Evolutionary conservation across 1,284 basidiomycete species (phyloP), one percentile per base, ranked within the genome.

Genomic region (Rhizoctonia solani): DNA sequence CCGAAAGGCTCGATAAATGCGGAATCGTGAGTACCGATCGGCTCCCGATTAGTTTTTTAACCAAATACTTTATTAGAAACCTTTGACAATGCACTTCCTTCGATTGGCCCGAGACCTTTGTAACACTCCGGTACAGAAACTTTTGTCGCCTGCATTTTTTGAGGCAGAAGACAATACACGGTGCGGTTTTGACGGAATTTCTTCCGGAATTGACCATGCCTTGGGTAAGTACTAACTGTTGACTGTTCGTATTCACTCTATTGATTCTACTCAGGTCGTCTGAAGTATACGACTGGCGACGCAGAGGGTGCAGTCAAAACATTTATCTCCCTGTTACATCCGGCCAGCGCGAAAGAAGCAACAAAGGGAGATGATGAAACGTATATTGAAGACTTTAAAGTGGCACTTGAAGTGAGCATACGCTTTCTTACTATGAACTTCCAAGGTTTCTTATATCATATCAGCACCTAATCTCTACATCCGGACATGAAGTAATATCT

Each of bases 261-360:
- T 54, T 65, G 9, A 42, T 16, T 2, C 56, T 3, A 13, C 66
- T 21, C 66, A 92, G 89, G 89, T 54, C 83, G 90, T 47, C 72
- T 92, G 55, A 75, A 90, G 63, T 92, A 92, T 72, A 89, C 88
- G 0, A 90, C 87, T 25, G 90, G 90, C 6, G 85, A 91, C 73
- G 82, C 87, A 16, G 79, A 81, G 63, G 82, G 81, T 19, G 88
- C 90, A n/a, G 85, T 92, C 50, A 78, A 79, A 47, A 79, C 85
- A 61, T 92, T 92, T 75, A 75, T 91, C 19, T 82, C 81, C 3
- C 77, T 90, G 27, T 77, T 92, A 3, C 78, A 79, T 65, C 72
- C 75, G 6, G 29, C 41, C 14, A 70, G 9, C 54, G 72, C 16
- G 59, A 71, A 53, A 70, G 74, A 71, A 32, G 58, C 54, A 49